Percentiles rank a stretch among this genome's conserved stretches.
Conservation (phyloP, 768 basidiomycete species). For the Sarcodon sp. region DNA sequence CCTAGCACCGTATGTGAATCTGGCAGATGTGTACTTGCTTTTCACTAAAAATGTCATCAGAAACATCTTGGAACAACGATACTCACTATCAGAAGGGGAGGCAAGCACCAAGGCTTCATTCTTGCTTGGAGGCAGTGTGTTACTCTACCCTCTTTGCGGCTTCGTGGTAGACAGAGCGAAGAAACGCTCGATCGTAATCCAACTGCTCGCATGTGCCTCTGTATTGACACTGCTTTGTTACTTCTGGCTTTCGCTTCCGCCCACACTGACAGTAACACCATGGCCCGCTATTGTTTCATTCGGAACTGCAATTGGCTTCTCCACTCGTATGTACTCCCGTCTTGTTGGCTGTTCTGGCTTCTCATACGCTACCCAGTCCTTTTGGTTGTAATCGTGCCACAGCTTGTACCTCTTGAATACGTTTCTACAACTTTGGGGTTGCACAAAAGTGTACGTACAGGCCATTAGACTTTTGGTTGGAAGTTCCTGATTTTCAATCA, state of each 20-base stretch:
- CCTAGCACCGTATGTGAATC: constrained; percentile 48
- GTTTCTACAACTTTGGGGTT: constrained; percentile 69
- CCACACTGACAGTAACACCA: constrained; percentile 40
- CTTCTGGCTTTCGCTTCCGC: constrained; percentile 53
- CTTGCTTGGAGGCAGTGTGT: constrained; percentile 52
- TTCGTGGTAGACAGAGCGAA: constrained; percentile 49
- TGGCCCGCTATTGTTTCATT: constrained; percentile 50
- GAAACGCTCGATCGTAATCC: constrained; percentile 41
- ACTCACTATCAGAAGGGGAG: constrained; percentile 40
- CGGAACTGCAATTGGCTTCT: constrained; percentile 59
- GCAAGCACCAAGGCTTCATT: constrained; percentile 60
- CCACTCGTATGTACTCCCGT: constrained; percentile 37
- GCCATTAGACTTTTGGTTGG: neutral
- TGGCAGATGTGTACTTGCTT: no score
- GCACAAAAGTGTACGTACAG: constrained; percentile 54
- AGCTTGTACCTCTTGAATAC: constrained; percentile 56
- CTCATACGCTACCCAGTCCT: constrained; percentile 31
- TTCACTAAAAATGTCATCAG: constrained; percentile 18
- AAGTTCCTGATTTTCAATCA: neutral
- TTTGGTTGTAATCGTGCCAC: constrained; percentile 63
- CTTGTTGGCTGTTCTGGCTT: neutral
- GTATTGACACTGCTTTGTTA: constrained; percentile 48
- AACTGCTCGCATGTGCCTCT: constrained; percentile 46
- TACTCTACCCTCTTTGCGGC: constrained; percentile 65
- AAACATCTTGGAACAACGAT: constrained; percentile 63